A percentile compares a stretch with the other conserved stretches of the same genome.
These are phyloP conservation scores for Stephania yunnanensis DNA, from an alignment of 164 flowering plant genomes.

Conservation along the genomic window DNA sequence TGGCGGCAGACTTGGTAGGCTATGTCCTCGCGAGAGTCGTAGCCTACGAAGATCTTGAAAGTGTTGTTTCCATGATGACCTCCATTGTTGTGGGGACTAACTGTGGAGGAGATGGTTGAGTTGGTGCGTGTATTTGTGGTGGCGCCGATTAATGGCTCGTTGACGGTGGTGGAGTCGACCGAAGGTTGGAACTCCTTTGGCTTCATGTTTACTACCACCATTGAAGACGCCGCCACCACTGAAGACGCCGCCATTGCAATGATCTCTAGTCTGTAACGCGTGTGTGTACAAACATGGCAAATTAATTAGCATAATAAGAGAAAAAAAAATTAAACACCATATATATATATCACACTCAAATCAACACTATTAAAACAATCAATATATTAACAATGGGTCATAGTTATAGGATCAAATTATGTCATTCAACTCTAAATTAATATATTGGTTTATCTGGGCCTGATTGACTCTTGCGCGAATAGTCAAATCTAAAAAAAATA, in stretches of 20 bases:
- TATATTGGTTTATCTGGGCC: too few species aligned
- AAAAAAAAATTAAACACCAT: too few species aligned
- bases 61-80: constrained; percentile 29
- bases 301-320: too few species aligned
- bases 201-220: neutral
- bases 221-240: neutral
- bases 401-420: too few species aligned
- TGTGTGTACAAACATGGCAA: neutral
- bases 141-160: neutral
- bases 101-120: constrained; percentile 9
- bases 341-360: too few species aligned
- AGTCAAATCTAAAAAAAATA: too few species aligned
- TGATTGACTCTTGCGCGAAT: too few species aligned
- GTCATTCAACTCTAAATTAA: too few species aligned
- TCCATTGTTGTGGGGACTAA: constrained; percentile 8
- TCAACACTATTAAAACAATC: too few species aligned
- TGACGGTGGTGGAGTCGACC: neutral
- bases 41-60: constrained; percentile 85
- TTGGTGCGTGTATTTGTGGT: constrained; percentile 4
- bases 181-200: neutral
- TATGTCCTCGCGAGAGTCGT: constrained; percentile 80
- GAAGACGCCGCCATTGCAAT: neutral
- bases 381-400: too few species aligned
- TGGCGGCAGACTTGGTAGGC: constrained; percentile 77
- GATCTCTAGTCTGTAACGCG: neutral